Base-by-base conservation (phyloP, 768 basidiomycete species). In the Tricholoma furcatifolium region DNA sequence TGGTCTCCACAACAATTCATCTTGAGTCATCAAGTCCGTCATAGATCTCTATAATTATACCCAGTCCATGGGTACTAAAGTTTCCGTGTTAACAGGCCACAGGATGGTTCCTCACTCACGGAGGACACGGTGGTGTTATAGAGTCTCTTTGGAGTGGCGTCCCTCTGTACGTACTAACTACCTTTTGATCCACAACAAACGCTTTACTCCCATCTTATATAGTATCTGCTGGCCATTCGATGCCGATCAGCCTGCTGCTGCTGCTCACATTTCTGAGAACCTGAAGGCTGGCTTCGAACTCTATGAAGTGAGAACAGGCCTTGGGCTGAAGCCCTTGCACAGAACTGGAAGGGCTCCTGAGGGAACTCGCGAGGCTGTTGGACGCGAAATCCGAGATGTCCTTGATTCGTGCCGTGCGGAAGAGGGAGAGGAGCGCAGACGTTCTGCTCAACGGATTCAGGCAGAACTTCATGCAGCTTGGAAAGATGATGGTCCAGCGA, bases 191-290 rank as follows among this genome's bases (percentile, higher is more conserved):
- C 18, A 27, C 18, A 6, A 20, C 0, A 36, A 9, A 43, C n/a
- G 12, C 24, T 24, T 32, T 41, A 21, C 11, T 23, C 32, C 6
- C 12, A 35, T 24, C 8, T 43, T 17, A 14, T 18, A 9, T 24
- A 65, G 64, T 39, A 63, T 65, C 12, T 59, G 53, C 20, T 65
- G 64, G 64, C 64, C 62, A 1, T 57, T 65, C 35, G 48, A 52
- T 7, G 57, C 43, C 3, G 62, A 65, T 27, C 64, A 65, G 47
- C 64, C 64, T 0, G 24, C 52, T 1, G 55, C 58, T 1, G 60
- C 64, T 0, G 47, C 38, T 0, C 55, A 61, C 17, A 51, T 63
- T 17, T 47, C 55, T 1, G 54, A 55, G 2, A 59, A 51, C 18
- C 55, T 65, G 21, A 51, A 60, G 14, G 58, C 35, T 8, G 62